Conservation (phyloP, 2,329 filamentous ascomycete genomes). For the Aspergillus amoenus region DNA sequence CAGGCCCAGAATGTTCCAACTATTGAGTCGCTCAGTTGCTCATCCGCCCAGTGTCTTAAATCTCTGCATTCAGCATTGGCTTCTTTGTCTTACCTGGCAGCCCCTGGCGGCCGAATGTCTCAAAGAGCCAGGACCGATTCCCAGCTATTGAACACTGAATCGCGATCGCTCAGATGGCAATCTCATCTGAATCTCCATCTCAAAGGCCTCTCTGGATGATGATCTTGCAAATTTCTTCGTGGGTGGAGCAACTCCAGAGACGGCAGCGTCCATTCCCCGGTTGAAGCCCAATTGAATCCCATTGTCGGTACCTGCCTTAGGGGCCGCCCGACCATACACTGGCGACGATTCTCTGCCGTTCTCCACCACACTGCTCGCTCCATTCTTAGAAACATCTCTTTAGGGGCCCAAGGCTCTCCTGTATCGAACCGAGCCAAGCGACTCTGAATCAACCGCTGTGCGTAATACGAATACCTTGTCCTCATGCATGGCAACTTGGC, state of each 20-base stretch:
- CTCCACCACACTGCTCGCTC: constrained; percentile 19
- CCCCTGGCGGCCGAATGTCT: neutral
- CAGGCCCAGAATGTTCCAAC: constrained; percentile 10
- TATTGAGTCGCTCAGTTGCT: neutral
- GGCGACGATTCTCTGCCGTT: constrained; percentile 14
- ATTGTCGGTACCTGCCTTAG: constrained; percentile 24
- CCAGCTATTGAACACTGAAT: no score
- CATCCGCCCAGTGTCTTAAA: constrained; percentile 12
- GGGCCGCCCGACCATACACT: constrained; percentile 14
- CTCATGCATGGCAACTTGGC: neutral
- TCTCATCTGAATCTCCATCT: neutral
- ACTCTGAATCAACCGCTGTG: neutral
- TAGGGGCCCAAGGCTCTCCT: neutral
- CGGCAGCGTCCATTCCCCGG: neutral
- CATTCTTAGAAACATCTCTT: constrained; percentile 19
- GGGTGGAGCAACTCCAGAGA: constrained; percentile 16
- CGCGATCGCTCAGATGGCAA: neutral
- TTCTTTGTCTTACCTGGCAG: constrained; percentile 3
- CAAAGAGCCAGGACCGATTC: neutral
- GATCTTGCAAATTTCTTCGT: constrained; percentile 17
- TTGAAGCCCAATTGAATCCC: constrained; percentile 20
- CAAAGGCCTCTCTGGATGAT: neutral
- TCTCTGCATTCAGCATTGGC: neutral
- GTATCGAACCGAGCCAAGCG: no score
- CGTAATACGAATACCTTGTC: neutral